Percentiles rank a stretch among this genome's conserved stretches.
phyloP scores from a whole-genome alignment of 495 filamentous ascomycete species.

The Neurospora sp. region DNA sequence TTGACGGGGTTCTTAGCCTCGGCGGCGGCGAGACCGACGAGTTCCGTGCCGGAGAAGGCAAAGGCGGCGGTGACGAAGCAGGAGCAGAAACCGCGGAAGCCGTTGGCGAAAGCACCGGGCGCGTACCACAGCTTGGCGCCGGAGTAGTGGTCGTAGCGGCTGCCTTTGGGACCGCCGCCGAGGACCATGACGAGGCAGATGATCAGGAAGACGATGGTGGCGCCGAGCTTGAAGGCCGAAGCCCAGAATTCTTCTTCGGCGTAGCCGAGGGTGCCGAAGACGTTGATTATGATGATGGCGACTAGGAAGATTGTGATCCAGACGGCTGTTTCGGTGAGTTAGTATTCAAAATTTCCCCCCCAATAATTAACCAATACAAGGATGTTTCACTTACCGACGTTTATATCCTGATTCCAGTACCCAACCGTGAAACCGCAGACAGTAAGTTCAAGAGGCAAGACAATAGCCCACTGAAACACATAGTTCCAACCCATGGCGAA shows the following conservation, averaged over 20 bases:
- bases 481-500: constrained; percentile 87
- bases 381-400: constrained; percentile 33
- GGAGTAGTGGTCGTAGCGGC: constrained; percentile 41
- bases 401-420: constrained; percentile 45
- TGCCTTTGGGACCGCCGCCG: constrained; percentile 49
- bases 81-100: constrained; percentile 61
- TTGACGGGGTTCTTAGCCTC: constrained; percentile 57
- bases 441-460: constrained; percentile 46
- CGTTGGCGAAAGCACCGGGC: constrained; percentile 61
- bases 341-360: too few species aligned
- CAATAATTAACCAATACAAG: constrained; percentile 14
- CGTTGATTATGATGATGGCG: constrained; percentile 50
- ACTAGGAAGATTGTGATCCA: constrained; percentile 53
- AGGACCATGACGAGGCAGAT: constrained; percentile 59
- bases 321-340: constrained; percentile 25
- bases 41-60: constrained; percentile 61
- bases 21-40: constrained; percentile 64
- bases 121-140: constrained; percentile 55
- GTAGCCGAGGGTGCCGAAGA: constrained; percentile 64
- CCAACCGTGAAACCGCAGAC: constrained; percentile 44
- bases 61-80: constrained; percentile 70
- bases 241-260: constrained; percentile 56
- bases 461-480: constrained; percentile 52
- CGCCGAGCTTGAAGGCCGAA: constrained; percentile 45
- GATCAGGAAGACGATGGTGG: constrained; percentile 61